Percentiles rank a stretch among this genome's conserved stretches.
Evolutionary conservation across 345 rosid species (phyloP).

Genomic region (Aquilaria malaccensis): DNA sequence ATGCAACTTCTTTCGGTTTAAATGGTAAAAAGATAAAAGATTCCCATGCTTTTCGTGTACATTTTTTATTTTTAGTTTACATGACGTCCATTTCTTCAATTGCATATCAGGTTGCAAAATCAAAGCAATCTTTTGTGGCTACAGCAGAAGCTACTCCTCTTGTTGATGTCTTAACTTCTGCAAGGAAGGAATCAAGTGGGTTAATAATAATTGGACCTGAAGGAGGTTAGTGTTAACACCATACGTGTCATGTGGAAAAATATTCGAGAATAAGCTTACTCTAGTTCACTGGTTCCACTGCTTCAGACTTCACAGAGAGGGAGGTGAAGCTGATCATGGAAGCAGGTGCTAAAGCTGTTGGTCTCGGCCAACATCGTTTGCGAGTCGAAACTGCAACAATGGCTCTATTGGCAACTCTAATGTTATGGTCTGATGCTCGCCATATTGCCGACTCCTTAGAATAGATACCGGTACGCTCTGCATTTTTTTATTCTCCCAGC

Average conservation of each 20-base stretch:
- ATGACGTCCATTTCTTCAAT: constrained; percentile 1
- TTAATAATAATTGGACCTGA: constrained; percentile 74
- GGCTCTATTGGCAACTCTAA: constrained; percentile 68
- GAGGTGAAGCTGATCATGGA: constrained; percentile 50
- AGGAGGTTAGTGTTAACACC: constrained; percentile 51
- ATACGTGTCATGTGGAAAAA: not conserved
- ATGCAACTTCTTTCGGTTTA: not conserved
- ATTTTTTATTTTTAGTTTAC: not conserved
- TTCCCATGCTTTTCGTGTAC: not conserved
- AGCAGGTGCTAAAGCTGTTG: constrained; percentile 68
- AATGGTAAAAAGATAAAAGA: not conserved
- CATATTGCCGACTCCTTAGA: constrained; percentile 16
- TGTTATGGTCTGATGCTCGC: constrained; percentile 76
- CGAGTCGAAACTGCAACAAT: constrained; percentile 92
- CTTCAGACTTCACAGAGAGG: constrained; percentile 49
- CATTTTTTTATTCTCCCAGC: not conserved
- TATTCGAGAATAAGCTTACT: not conserved
- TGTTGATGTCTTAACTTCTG: constrained; percentile 38
- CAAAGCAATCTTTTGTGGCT: constrained; percentile 68
- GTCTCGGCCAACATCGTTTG: constrained; percentile 76
- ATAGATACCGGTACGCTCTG: constrained; percentile 11
- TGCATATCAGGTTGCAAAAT: constrained; percentile 42
- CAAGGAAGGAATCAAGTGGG: constrained; percentile 45
- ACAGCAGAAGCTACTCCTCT: constrained; percentile 78
- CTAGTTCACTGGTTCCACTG: constrained; percentile 17